phyloP scores from a whole-genome alignment of 2,329 filamentous ascomycete species.

The Ciborinia camelliae region DNA sequence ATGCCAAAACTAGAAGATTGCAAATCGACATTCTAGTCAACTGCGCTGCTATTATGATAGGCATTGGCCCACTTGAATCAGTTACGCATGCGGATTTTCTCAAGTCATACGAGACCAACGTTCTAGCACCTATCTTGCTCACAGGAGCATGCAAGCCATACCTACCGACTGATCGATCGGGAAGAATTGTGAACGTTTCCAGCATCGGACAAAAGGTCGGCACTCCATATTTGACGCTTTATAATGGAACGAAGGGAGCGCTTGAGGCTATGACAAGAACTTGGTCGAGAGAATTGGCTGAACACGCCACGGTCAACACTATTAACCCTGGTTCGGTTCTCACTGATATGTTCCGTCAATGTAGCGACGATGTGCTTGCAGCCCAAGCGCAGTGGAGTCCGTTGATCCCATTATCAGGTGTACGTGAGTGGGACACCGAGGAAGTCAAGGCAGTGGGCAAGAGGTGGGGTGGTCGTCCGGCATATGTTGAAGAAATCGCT shows the following conservation, averaged over 20 bases:
- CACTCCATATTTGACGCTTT: slow-evolving; percentile 54
- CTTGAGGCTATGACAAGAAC: slow-evolving; percentile 59
- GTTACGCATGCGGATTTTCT: slow-evolving; percentile 63
- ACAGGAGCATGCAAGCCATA: slow-evolving; percentile 67
- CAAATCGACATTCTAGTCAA: slow-evolving; percentile 80
- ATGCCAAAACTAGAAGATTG: slow-evolving; percentile 47
- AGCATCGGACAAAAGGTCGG: slow-evolving; percentile 56
- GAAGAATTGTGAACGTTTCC: slow-evolving; percentile 58
- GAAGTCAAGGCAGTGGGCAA: slow-evolving; percentile 18
- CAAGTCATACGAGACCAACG: slow-evolving; percentile 71
- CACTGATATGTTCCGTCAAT: slow-evolving; percentile 21
- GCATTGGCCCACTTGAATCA: slow-evolving; percentile 56
- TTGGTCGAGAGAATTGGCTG: slow-evolving; percentile 18
- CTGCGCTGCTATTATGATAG: slow-evolving; percentile 70
- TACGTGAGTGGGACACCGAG: slow-evolving; percentile 20
- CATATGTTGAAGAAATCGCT: slow-evolving; percentile 20
- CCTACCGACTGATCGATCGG: slow-evolving; percentile 63
- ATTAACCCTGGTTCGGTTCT: slow-evolving; percentile 15
- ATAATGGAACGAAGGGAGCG: slow-evolving; percentile 62
- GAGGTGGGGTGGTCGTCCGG: slow-evolving; percentile 20
- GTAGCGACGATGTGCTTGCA: slow-evolving; percentile 22
- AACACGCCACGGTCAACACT: slow-evolving; percentile 16
- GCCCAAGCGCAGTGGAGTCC: slow-evolving; percentile 20
- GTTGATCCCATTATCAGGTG: slow-evolving; percentile 18
- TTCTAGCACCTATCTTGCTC: slow-evolving; percentile 72